Evolutionary conservation across 2,329 filamentous ascomycete genomes (phyloP), one percentile per base, ranked within the genome.

Genomic region (Talaromyces piceae): DNA sequence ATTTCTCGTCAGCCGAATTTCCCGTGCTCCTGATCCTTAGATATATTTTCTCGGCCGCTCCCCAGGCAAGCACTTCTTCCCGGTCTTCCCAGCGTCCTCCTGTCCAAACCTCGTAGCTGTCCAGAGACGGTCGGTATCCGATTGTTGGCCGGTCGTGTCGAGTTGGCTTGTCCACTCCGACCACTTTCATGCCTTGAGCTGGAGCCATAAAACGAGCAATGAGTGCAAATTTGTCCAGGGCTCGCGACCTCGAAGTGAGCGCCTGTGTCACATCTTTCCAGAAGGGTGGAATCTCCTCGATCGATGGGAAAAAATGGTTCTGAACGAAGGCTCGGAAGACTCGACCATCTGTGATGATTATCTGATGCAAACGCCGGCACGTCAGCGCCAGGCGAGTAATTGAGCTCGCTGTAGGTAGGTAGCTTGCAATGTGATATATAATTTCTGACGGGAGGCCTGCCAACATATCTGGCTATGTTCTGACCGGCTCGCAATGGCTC

Each of bases 21-120:
- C 70, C 73, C 22, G 70, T 70, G 49, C 75, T 67, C 57, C 73
- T 76, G 9, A 74, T 67, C 18, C 77, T 69, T 51, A 82, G 55
- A 4, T 78, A 65, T 8, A 85, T 61, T 52, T 80, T 74, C 2
- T 81, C 76, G 1, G 78, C 82, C 11, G 81, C 81, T 48, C 80
- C 80, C 74, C 79, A 83, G 2, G 74, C 78, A 6, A 85, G 62
- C 0, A 80, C 73, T 59, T 84, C 80, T 58, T 72, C 74, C 56
- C 77, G 70, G 45, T 76, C 68, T 44, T 65, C 63, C 74, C 75
- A 79, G 51, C 64, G 66, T 1, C 65, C 64, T 2, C 70, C 71
- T 39, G 67, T 71, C 67, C 72, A 74, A n/a, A 69, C 65, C 57
- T 82, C 78, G 57, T 80, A 80, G 51, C 77, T 79, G 58, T 82